Evolutionary conservation across 805 yeast species (phyloP), one percentile per base, ranked within the genome.

Genomic region (Wickerhamiella kurtzmanii): DNA sequence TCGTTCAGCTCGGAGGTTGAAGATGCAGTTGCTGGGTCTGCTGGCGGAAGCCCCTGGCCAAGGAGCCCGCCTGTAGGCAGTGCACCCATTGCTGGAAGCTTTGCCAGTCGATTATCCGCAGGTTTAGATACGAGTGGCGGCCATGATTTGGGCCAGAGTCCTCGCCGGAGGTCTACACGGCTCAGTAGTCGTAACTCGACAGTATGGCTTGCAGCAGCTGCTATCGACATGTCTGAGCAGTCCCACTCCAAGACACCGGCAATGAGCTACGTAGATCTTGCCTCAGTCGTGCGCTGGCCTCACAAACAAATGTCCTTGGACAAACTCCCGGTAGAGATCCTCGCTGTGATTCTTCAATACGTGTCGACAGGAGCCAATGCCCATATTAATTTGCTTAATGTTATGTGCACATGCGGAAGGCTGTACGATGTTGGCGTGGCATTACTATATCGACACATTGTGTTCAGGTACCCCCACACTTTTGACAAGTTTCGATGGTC

Each of bases 381-480:
- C 8, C 15, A 38, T 17, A 15, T 19, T n/a, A 13, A 38, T 25
- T 38, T 38, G n/a, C 19, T 15, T 8, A 51, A 42, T 18, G 44
- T 51, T 21, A 50, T 60, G 41, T 44, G 60, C 19, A 54, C 57
- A 2, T 58, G 59, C 46, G 59, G 51, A 39, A 44, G 56, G 22
- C 56, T 66, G 46, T 60, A 64, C 53, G 60, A 59, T 45, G 55
- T 56, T 6, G 69, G 66, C 20, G 52, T 63, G 32, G 64, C 63
- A 2, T 53, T 61, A 4, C 59, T 66, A 21, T 66, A 66, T 54
- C 55, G 65, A 5, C 67, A 64, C 41, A 68, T 64, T 16, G 56
- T 67, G 44, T 82, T 86, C 64, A 80, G 84, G 50, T 75, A 92
- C 38, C 89, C 95, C 3, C 82, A 78, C 48, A 72, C 87, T 9